phyloP scores from a whole-genome alignment of 768 basidiomycete genomes.

The Ramaria rubella region DNA sequence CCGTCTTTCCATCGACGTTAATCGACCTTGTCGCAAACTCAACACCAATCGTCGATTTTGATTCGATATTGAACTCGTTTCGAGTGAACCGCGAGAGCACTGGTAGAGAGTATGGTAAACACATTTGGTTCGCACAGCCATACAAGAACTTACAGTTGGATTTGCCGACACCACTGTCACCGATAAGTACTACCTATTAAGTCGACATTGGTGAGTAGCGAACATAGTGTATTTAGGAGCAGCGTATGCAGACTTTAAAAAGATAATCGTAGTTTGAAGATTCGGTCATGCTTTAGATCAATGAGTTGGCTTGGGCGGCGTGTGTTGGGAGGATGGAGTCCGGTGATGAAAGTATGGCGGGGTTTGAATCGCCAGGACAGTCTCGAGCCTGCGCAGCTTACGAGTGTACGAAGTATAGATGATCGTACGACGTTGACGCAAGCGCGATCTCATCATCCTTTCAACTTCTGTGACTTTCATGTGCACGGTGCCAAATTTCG shows the following conservation, averaged over 20 bases:
- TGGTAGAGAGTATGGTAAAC: constrained; percentile 25
- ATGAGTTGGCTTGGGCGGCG: not conserved
- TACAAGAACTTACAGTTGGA: constrained; percentile 62
- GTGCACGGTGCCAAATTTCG: too few species aligned
- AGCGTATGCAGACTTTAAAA: constrained; percentile 70
- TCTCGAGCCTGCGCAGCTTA: too few species aligned
- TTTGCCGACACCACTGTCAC: constrained; percentile 98
- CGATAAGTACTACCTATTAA: constrained; percentile 89
- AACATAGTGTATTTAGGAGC: not conserved
- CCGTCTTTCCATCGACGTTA: constrained; percentile 91
- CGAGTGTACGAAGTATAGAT: too few species aligned
- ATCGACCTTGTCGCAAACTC: constrained; percentile 97
- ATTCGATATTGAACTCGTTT: constrained; percentile 98
- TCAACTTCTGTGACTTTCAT: too few species aligned
- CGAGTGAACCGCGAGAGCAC: constrained; percentile 99
- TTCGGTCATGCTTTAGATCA: constrained; percentile 64
- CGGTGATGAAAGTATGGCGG: constrained; percentile 18
- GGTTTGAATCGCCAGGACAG: not conserved
- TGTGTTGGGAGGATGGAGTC: constrained; percentile 14
- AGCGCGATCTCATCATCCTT: too few species aligned
- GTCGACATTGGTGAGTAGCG: not conserved
- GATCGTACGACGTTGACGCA: too few species aligned
- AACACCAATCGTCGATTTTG: constrained; percentile 98
- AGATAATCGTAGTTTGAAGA: constrained; percentile 97
- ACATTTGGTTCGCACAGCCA: constrained; percentile 7